Percentiles rank a stretch among this genome's conserved stretches.
Conservation (phyloP, 2,329 filamentous ascomycete species). For the Fusarium palustre region DNA sequence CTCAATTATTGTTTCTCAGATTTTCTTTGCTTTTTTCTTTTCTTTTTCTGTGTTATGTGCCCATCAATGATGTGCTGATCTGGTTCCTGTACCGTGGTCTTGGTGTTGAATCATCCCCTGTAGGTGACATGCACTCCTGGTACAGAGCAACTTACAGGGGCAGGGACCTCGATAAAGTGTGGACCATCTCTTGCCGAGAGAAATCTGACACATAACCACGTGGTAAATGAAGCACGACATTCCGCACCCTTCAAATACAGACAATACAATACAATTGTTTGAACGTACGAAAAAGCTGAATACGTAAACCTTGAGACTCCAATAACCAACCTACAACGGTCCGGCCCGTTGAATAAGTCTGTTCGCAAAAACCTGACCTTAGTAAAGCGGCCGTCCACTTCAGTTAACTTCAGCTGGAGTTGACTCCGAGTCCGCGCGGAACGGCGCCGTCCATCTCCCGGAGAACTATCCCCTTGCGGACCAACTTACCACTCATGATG, state of each 20-base stretch:
- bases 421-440: constrained; percentile 19
- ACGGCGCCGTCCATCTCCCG: constrained; percentile 21
- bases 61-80: neutral
- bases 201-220: constrained; percentile 6
- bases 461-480: constrained; percentile 25
- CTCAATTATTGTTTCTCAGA: neutral
- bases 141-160: neutral
- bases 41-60: neutral
- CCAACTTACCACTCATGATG: constrained; percentile 11
- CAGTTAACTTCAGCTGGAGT: neutral
- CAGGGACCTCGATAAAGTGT: constrained; percentile 1
- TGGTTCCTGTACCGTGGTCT: constrained; percentile 1
- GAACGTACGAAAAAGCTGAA: neutral
- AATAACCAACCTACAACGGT: constrained; percentile 21
- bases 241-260: neutral
- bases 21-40: neutral
- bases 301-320: neutral
- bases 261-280: neutral
- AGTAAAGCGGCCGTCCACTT: neutral
- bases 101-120: constrained; percentile 1
- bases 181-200: constrained; percentile 6
- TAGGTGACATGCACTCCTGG: neutral
- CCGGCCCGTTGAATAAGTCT: constrained; percentile 28
- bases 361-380: constrained; percentile 1
- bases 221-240: constrained; percentile 1